Base-by-base conservation (phyloP, 805 yeast species). In the Saccharomycopsis sp. region DNA sequence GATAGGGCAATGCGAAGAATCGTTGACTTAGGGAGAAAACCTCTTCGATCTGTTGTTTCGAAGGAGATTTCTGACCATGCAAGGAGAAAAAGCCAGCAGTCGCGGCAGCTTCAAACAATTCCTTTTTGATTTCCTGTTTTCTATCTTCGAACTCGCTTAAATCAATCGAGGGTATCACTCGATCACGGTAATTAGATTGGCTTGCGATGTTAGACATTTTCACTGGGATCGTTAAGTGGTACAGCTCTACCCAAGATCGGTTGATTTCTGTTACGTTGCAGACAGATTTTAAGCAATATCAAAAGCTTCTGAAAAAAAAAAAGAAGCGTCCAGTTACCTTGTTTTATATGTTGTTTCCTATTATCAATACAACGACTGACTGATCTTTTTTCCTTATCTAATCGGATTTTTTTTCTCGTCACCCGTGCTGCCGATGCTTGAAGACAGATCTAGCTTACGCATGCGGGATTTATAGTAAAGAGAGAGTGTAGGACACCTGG, bases 51-150 rank as follows among this genome's bases (percentile, higher is more conserved):
- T 69, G 71, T 3, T 47, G 58, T 34, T 58, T 59, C 1, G 71
- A 64, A 15, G 75, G 74, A n/a, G 57, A 68, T 5, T 64, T 68
- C 57, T 71, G 75, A 18, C 70, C 68, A 57, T 64, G 65, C 12
- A 71, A 62, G 20, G 65, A 64, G 62, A 70, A 70, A 52, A 71
- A 71, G 1, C 75, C 75, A 12, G 66, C 59, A 23, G 61, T 63
- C 8, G 56, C 57, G 12, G 74, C 74, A 7, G 73, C 75, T 14
- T 63, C 59, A 52, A 60, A 66, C 15, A 71, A 55, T 54, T 71
- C 67, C 15, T 60, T 56, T 56, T 69, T 70, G 56, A 71, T 71
- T 44, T 68, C 71, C 7, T 68, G 72, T 21, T 70, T 57, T 41
- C 73, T 65, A 7, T 53, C 54, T 7, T 58, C 63, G 51, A 61